Evolutionary conservation across 2,329 filamentous ascomycete species (phyloP), one percentile per base, ranked within the genome.

Genomic region (Chalaropsis thielavioides): DNA sequence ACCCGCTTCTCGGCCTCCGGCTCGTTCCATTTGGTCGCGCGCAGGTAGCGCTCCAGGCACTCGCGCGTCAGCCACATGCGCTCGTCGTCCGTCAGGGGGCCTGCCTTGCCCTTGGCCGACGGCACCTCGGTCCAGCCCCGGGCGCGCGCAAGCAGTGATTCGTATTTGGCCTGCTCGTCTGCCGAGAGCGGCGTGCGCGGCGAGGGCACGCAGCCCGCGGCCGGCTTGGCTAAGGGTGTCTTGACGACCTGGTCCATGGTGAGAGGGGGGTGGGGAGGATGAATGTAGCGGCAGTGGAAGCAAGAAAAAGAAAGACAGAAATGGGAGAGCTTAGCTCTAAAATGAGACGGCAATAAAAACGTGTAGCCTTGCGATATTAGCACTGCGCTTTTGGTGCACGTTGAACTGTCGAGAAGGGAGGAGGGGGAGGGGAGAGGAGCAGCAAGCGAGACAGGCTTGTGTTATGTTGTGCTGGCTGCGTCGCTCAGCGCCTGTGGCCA

Each of bases 1-100:
- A 97, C 76, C n/a, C 94, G 87, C 73, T 87, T 88, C 69, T 87
- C 81, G 8, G 94, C 85, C 60, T 92, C 85, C 54, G 83, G 77
- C 61, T 88, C 81, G 69, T 86, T 81, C 91, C 94, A 99, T 76
- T 95, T 96, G 44, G 90, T 92, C 22, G 94, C 94, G 67, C 92
- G 88, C 38, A 99, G 85, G 74, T 96, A 99, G 70, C 94, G 88
- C 49, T 96, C 81, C 17, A 99, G 81, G 73, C 92, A 97, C 74
- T 99, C 94, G 69, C 86, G 84, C 13, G 92, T 96, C 69, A 99
- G 81, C 85, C 90, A 99, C 77, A 94, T 84, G 72, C 84, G 87
- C 76, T 99, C 94, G 62, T 79, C 77, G 66, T 95, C 90, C 62
- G 84, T 85, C 66, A 97, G 76, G 1, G 89, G 84, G 1, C 83